phyloP scores from a whole-genome alignment of 768 basidiomycete species.

The Suillus hirtellus region DNA sequence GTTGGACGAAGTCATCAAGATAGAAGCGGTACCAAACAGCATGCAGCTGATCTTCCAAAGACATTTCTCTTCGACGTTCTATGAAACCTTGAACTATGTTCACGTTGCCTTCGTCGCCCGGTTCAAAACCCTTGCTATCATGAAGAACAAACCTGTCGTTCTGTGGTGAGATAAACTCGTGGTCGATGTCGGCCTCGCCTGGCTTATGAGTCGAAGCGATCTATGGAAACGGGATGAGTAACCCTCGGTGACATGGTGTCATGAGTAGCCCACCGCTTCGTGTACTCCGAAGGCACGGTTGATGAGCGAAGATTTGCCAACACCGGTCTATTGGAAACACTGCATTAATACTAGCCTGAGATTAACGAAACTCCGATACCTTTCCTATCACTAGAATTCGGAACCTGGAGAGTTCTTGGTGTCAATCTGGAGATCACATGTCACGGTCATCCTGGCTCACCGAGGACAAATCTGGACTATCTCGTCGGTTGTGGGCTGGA shows the following conservation, averaged over 20 bases:
- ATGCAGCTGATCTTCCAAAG: background rate
- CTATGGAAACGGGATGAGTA: background rate
- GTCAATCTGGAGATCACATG: background rate
- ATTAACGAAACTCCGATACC: background rate
- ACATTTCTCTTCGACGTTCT: background rate
- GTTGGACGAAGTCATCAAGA: background rate
- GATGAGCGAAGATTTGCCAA: background rate
- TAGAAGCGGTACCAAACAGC: background rate
- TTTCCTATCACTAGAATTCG: background rate
- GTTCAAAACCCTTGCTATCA: conserved; percentile 2
- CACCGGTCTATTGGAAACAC: background rate
- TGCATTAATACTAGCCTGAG: background rate
- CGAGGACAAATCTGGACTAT: background rate
- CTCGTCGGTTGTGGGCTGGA: background rate
- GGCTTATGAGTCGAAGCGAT: background rate
- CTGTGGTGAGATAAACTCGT: background rate
- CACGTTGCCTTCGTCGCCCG: background rate
- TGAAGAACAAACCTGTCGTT: background rate
- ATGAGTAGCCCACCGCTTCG: background rate
- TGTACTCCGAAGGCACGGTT: background rate
- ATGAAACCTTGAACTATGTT: background rate
- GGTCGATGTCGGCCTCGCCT: background rate
- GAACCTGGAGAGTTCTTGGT: background rate
- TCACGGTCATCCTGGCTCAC: background rate
- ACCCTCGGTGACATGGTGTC: background rate